Evolutionary conservation across 2,329 filamentous ascomycete species (phyloP).

Genomic region (Diaporthe australafricana): DNA sequence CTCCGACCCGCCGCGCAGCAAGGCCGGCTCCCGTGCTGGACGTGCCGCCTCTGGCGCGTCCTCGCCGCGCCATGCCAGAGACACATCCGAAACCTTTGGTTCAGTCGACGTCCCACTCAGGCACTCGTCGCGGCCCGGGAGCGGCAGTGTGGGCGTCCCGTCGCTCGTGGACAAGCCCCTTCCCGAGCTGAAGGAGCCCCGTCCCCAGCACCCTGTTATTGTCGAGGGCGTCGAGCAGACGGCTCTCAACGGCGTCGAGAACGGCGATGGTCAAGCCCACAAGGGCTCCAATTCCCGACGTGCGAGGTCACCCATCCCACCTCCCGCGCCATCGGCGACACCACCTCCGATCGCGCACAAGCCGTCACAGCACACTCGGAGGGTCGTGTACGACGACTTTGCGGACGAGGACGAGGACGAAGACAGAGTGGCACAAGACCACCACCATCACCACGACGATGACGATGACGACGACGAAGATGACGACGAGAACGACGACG

Average conservation of each 20-base stretch:
- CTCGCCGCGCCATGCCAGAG: background rate
- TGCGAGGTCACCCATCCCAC: background rate
- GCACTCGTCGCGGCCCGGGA: conserved; percentile 28
- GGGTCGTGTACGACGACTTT: conserved; percentile 30
- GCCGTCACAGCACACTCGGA: conserved; percentile 16
- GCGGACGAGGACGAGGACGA: conserved; percentile 6
- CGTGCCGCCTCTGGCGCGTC: background rate
- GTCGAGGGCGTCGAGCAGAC: conserved; percentile 19
- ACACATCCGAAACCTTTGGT: background rate
- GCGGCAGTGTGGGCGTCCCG: conserved; percentile 16
- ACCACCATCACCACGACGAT: background rate
- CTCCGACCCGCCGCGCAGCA: conserved; percentile 3
- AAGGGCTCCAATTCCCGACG: background rate
- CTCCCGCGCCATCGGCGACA: conserved; percentile 22
- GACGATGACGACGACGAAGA: background rate
- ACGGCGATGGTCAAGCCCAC: background rate
- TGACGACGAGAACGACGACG: conserved; percentile 4
- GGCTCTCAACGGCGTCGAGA: background rate
- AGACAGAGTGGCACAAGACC: background rate
- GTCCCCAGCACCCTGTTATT: conserved; percentile 18
- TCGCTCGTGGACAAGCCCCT: conserved; percentile 17
- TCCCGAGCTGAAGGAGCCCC: conserved; percentile 15
- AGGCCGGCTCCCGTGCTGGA: background rate
- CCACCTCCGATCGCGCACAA: conserved; percentile 28
- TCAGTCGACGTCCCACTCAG: conserved; percentile 15